Evolutionary conservation across 2,329 filamentous ascomycete species (phyloP).

Genomic region (Pestalotiopsis sp.): DNA sequence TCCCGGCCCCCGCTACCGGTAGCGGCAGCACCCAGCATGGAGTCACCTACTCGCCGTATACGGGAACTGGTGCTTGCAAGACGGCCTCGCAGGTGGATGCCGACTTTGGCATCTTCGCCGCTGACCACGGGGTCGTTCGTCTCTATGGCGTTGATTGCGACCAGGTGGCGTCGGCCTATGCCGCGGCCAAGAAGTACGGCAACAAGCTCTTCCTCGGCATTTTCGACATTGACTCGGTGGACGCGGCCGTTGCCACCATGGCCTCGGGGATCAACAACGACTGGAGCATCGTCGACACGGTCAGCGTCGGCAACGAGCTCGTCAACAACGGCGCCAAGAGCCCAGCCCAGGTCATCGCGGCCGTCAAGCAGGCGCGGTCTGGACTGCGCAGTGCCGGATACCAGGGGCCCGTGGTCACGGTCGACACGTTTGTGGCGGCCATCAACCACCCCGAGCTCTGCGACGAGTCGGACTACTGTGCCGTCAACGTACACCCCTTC

Average conservation of each 20-base stretch:
- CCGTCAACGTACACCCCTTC: conserved; percentile 83
- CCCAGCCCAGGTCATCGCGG: conserved; percentile 56
- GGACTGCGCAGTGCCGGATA: conserved; percentile 67
- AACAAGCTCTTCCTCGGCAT: conserved; percentile 78
- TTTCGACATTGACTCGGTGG: conserved; percentile 62
- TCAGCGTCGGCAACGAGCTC: conserved; percentile 81
- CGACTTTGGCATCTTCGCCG: conserved; percentile 62
- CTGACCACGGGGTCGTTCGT: conserved; percentile 65
- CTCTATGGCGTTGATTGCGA: conserved; percentile 82
- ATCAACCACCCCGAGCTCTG: conserved; percentile 71
- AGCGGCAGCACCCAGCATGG: conserved; percentile 34
- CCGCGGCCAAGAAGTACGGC: conserved; percentile 63
- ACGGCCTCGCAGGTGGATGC: conserved; percentile 59
- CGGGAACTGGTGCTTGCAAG: conserved; percentile 66
- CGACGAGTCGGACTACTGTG: conserved; percentile 74
- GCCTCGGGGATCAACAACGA: conserved; percentile 60
- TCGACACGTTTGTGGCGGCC: conserved; percentile 77
- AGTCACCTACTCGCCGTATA: conserved; percentile 53
- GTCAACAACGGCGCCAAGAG: conserved; percentile 66
- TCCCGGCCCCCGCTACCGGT: conserved; percentile 7
- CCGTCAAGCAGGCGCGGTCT: conserved; percentile 58
- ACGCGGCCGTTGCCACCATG: conserved; percentile 62
- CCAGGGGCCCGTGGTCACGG: conserved; percentile 73
- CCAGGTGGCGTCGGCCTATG: conserved; percentile 65
- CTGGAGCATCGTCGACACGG: conserved; percentile 71